Conservation (phyloP, 345 rosid genomes). For the Dipteronia sinensis region DNA sequence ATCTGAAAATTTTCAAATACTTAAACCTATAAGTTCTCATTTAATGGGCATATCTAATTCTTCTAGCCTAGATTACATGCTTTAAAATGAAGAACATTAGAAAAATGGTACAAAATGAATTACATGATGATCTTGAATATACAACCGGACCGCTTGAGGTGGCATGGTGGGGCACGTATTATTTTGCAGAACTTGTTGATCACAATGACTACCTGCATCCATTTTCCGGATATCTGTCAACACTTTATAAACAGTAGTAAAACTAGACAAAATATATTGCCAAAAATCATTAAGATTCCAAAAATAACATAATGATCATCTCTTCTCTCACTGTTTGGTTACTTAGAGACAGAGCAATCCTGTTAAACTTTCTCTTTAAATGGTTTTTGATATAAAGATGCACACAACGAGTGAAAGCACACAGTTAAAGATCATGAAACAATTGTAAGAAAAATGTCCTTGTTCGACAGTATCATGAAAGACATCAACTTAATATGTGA, state of each 20-base stretch:
- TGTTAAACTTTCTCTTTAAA: too few relatives aligned
- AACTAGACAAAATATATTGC: neutral
- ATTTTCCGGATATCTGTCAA: constrained; percentile 18
- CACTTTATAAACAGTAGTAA: neutral
- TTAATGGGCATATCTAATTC: neutral
- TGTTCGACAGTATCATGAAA: neutral
- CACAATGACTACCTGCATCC: constrained; percentile 34
- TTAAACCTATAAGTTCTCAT: neutral
- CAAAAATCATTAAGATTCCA: constrained; percentile 3
- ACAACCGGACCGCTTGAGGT: constrained; percentile 50
- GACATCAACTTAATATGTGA: too few relatives aligned
- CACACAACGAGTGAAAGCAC: neutral
- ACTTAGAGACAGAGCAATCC: neutral
- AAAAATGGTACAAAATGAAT: neutral
- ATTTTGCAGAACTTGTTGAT: constrained; percentile 18
- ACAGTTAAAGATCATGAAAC: neutral
- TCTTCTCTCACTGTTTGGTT: neutral
- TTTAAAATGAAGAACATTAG: neutral
- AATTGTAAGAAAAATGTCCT: neutral
- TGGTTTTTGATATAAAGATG: neutral
- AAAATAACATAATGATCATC: constrained; percentile 3
- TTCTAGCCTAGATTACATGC: neutral
- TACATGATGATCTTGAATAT: constrained; percentile 62
- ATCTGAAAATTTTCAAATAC: neutral
- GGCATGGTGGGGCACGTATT: constrained; percentile 36